Base-by-base conservation (phyloP, 768 basidiomycete species). In the Pleurotus pulmonarius region DNA sequence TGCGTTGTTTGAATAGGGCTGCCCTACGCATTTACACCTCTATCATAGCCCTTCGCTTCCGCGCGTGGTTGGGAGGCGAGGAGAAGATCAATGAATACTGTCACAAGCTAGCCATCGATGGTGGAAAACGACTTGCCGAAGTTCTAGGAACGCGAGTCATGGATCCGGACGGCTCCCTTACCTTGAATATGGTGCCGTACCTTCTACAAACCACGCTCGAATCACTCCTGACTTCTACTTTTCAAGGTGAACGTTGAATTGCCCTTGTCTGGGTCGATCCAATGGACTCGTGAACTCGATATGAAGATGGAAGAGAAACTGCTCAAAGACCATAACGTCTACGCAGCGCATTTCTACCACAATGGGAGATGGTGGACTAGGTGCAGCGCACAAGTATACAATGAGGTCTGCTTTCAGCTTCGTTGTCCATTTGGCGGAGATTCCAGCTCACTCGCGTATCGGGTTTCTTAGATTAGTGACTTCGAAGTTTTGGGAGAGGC, bases 11-110 rank as follows among this genome's bases (percentile, higher is more conserved):
- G 5, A 44, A 8, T 26, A 25, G 12, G 1, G 24, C 16, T 15
- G 26, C 11, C 22, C 12, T 26, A 37, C 5, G 22, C 16, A 26
- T 29, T 12, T 24, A 55, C 29, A 52, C 18, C 6, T 15, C 51
- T 26, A 18, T 5, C 24, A 29, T 51, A 85, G 94, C 92, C 0
- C 67, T 94, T 6, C 81, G 88, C 41, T 94, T 93, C 71, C 83
- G 94, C 39, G 69, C 82, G 55, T 85, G 83, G 78, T 72, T 94
- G 11, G 92, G 93, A 0, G 93, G 94, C 2, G 93, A 96, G 69
- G 72, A 80, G 24, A 81, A 79, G 60, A 93, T 94, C 57, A 85
- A 84, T 59, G 74, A 73, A 1, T 94, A 94, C 67, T 90, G 85
- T 60, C 88, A 86, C 65, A 63, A 75, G 7, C 77, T 94, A 6